Percentiles rank a stretch among this genome's conserved stretches.
Evolutionary conservation across 2,329 filamentous ascomycete genomes (phyloP).

Genomic region (Ophiosphaerella korrae): DNA sequence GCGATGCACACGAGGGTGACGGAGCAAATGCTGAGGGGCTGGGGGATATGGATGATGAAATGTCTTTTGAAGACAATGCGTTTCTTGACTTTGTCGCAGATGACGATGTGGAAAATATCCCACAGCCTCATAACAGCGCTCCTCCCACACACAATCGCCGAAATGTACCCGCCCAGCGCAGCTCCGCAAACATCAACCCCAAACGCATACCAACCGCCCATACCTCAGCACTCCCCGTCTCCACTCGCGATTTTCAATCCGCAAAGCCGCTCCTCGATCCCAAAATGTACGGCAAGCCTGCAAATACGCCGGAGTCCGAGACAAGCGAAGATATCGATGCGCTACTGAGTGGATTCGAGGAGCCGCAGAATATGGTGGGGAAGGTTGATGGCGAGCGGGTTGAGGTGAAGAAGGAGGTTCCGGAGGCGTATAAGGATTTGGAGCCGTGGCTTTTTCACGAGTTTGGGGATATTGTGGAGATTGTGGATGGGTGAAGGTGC

Average conservation of each 20-base stretch:
- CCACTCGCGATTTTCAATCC: too few relatives aligned
- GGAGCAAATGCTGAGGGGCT: background rate
- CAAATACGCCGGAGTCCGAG: background rate
- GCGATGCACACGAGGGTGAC: background rate
- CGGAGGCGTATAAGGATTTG: constrained; percentile 38
- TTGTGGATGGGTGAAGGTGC: constrained; percentile 30
- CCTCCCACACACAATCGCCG: too few relatives aligned
- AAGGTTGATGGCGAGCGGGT: background rate
- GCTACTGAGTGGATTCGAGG: background rate
- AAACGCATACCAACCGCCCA: too few relatives aligned
- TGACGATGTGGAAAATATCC: background rate
- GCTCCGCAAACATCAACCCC: too few relatives aligned
- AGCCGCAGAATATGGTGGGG: constrained; percentile 1
- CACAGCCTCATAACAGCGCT: too few relatives aligned
- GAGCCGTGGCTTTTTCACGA: constrained; percentile 47
- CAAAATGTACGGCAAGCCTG: background rate
- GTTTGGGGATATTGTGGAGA: constrained; percentile 48
- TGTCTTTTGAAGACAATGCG: constrained; percentile 7
- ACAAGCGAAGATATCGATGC: background rate
- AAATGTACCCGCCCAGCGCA: too few relatives aligned
- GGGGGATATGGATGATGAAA: constrained; percentile 6
- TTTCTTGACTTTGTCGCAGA: background rate
- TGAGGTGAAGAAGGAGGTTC: constrained; percentile 12
- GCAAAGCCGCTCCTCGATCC: background rate
- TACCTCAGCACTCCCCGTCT: too few relatives aligned